phyloP scores from a whole-genome alignment of 176 grass and related monocot genomes.

The Bromus sterilis region DNA sequence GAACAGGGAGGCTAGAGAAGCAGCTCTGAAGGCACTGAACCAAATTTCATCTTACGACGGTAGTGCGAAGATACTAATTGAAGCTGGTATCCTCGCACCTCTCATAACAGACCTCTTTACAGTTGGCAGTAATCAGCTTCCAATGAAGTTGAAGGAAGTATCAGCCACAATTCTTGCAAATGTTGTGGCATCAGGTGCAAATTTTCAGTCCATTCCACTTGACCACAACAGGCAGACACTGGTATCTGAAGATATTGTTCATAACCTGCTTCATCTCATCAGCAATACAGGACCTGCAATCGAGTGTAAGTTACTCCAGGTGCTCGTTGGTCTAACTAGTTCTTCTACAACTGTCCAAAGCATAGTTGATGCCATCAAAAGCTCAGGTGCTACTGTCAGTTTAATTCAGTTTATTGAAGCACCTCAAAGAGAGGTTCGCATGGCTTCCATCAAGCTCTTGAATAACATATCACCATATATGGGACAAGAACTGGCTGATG shows the following conservation, averaged over 20 bases:
- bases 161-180: constrained; percentile 85
- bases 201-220: constrained; percentile 67
- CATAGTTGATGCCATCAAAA: constrained; percentile 88
- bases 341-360: constrained; percentile 58
- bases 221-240: constrained; percentile 59
- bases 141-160: constrained; percentile 85
- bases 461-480: constrained; percentile 72
- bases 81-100: constrained; percentile 79
- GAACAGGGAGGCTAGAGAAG: constrained; percentile 71
- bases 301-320: constrained; percentile 95
- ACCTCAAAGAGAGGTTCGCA: constrained; percentile 84
- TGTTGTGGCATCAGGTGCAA: constrained; percentile 76
- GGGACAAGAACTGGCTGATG: constrained; percentile 82
- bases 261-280: constrained; percentile 96
- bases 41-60: constrained; percentile 88
- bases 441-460: constrained; percentile 81
- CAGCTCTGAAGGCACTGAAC: constrained; percentile 77
- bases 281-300: constrained; percentile 97
- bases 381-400: constrained; percentile 86
- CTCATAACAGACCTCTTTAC: constrained; percentile 88
- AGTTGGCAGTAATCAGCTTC: constrained; percentile 80
- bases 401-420: constrained; percentile 96
- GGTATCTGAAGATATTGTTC: constrained; percentile 90
- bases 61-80: constrained; percentile 85
- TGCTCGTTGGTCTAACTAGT: constrained; percentile 90